Base-by-base conservation (phyloP, 148 eudicot species). In the Drosera capensis region DNA sequence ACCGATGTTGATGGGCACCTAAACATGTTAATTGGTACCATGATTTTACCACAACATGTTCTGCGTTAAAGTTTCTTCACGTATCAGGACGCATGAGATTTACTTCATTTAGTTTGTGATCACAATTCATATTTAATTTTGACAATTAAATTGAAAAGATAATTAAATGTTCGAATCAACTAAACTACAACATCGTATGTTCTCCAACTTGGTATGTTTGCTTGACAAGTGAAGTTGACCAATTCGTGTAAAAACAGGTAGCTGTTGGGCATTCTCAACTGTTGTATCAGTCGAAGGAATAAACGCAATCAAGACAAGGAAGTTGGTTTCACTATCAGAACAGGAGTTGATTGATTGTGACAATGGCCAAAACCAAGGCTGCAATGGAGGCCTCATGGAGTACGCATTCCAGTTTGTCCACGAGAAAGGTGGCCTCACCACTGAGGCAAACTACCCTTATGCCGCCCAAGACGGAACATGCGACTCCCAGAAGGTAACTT, bases 201-300 rank as follows among this genome's bases (percentile, higher is more conserved):
- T 14, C 14, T 16, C 8, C 14, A 14, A 7, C 42, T 5, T 3
- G 3, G 14, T 39, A 16, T n/a, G n/a, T n/a, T n/a, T n/a, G n/a
- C n/a, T n/a, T n/a, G n/a, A n/a, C n/a, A n/a, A n/a, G n/a, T n/a
- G n/a, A n/a, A n/a, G n/a, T n/a, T n/a, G 23, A n/a, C n/a, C n/a
- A n/a, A n/a, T n/a, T n/a, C n/a, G n/a, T n/a, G n/a, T n/a, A n/a
- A n/a, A n/a, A n/a, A 50, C 68, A 90, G 99, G 99, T 15, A 90
- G 99, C 57, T 90, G 99, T 49, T 90, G 99, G 99, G 95, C 99
- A 21, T 90, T 90, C 56, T 90, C 99, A 0, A 66, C 99, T 0
- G 73, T 90, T 13, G 99, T 40, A 2, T 74, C 70, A 0, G 84
- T 85, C 1, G 99, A 90, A 51, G 99, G 95, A 3, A 90, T 90